Evolutionary conservation across 495 filamentous ascomycete species (phyloP), one percentile per base, ranked within the genome.

Genomic region (Cudoniella acicularis): DNA sequence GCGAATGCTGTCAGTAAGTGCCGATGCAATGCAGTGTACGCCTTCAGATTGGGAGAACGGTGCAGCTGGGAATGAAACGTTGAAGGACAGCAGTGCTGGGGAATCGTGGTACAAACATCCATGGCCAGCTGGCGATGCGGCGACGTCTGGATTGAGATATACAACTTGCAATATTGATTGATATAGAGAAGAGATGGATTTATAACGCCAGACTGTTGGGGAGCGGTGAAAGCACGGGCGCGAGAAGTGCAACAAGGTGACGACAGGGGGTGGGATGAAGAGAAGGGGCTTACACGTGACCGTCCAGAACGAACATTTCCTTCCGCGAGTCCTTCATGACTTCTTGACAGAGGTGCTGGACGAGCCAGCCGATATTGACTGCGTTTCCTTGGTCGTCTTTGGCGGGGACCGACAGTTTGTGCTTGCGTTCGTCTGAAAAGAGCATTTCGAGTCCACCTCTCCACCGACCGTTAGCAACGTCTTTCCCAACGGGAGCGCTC

Each of bases 391-490:
- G 67, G 22, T 74, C 71, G 63, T 87, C 79, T 24, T 64, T 75
- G n/a, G 78, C 73, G 26, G 94, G 89, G 23, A 98, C 62, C 16
- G 80, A 75, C 46, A 98, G 64, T 0, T 75, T 72, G 66, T 92
- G 88, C 57, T 84, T 87, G 48, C 83, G 81, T 69, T 89, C 75
- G 67, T 96, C 90, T 18, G 85, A 83, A 71, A 98, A 98, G 55
- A 98, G 83, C 70, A 96, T 86, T 71, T 98, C 94, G n/a, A 98
- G 84, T 18, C 94, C 94, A 50, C 94, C 94, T 61, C 94, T 67
- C 53, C 13, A 40, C 20, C 40, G 30, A 18, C 46, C 96, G 58
- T 45, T 21, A 47, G 52, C 51, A 40, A 54, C 42, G 41, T 41
- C 11, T 60, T 64, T 42, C 63, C 64, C 49, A 48, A 18, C 16